Conservation (phyloP, 2,329 filamentous ascomycete species). For the Delphinella strobiligena region DNA sequence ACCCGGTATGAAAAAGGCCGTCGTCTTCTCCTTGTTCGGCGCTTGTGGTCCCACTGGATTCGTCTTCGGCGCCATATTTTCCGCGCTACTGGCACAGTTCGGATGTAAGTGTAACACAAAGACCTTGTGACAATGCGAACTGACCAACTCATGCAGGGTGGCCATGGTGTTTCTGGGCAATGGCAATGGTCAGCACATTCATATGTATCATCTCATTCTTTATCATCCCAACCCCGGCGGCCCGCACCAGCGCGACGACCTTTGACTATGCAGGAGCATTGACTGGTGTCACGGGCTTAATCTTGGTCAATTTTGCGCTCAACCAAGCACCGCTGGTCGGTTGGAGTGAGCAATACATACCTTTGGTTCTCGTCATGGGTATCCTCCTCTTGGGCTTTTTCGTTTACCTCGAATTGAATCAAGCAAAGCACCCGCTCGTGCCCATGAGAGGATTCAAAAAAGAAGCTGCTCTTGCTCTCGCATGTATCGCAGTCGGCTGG, state of each 20-base stretch:
- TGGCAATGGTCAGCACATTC: conserved; percentile 16
- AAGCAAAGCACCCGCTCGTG: conserved; percentile 13
- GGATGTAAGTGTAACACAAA: conserved; percentile 31
- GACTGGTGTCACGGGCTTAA: conserved; percentile 18
- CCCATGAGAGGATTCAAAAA: conserved; percentile 16
- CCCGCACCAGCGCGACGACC: conserved; percentile 3
- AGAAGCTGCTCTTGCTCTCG: conserved; percentile 17
- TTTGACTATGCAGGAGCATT: conserved; percentile 19
- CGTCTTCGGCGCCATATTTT: conserved; percentile 22
- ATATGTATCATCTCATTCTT: conserved; percentile 15
- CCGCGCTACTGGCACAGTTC: conserved; percentile 21
- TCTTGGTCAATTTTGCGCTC: conserved; percentile 21
- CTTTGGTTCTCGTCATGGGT: conserved; percentile 19
- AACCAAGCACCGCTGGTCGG: conserved; percentile 22
- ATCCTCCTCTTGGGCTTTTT: conserved; percentile 17
- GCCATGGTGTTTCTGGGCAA: conserved; percentile 22
- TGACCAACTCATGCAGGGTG: conserved; percentile 18
- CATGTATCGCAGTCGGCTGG: conserved; percentile 20
- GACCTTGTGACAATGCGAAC: conserved; percentile 25
- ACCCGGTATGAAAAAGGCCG: conserved; percentile 24
- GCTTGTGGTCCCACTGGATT: conserved; percentile 24
- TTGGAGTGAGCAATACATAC: conserved; percentile 18
- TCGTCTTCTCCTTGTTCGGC: conserved; percentile 26
- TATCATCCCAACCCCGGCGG: conserved; percentile 13
- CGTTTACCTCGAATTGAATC: conserved; percentile 17